Conservation (phyloP, 768 basidiomycete genomes). For the Lactifluus subvellereus region DNA sequence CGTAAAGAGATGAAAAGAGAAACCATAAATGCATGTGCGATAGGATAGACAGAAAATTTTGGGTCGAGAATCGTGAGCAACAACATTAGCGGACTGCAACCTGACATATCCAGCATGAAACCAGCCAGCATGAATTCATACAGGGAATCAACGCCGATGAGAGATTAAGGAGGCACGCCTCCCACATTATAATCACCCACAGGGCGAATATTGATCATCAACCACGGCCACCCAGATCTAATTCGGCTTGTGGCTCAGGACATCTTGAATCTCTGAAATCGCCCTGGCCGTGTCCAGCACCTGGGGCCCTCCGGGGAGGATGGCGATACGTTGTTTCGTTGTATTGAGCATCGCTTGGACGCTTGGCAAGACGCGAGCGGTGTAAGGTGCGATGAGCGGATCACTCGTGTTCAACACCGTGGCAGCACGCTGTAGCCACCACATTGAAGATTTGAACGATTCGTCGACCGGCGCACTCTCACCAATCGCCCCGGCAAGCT, state of each 20-base stretch:
- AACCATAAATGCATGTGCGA: constrained; percentile 4
- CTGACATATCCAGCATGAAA: constrained; percentile 16
- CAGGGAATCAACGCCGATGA: constrained; percentile 22
- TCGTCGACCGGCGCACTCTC: constrained; percentile 76
- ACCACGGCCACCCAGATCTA: constrained; percentile 1
- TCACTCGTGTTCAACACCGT: constrained; percentile 70
- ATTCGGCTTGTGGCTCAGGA: constrained; percentile 43
- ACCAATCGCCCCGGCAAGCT: constrained; percentile 71
- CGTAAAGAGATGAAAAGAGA: constrained; percentile 9
- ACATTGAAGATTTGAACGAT: constrained; percentile 71
- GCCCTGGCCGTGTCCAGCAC: constrained; percentile 62
- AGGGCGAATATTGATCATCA: constrained; percentile 6
- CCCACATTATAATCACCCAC: constrained; percentile 10
- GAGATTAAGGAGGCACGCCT: constrained; percentile 17
- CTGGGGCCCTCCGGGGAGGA: constrained; percentile 67
- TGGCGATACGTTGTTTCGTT: constrained; percentile 72
- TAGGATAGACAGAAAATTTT: neutral
- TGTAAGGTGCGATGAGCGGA: constrained; percentile 75
- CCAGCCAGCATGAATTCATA: constrained; percentile 15
- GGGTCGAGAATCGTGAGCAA: constrained; percentile 1
- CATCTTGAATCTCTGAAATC: constrained; percentile 72
- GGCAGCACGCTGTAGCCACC: constrained; percentile 82
- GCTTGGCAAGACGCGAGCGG: constrained; percentile 72
- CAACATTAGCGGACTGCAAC: constrained; percentile 19
- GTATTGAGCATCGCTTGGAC: constrained; percentile 71